Evolutionary conservation across 192 early-diverging fungal species (phyloP), one percentile per base, ranked within the genome.

Genomic region (Mortierella antarctica): DNA sequence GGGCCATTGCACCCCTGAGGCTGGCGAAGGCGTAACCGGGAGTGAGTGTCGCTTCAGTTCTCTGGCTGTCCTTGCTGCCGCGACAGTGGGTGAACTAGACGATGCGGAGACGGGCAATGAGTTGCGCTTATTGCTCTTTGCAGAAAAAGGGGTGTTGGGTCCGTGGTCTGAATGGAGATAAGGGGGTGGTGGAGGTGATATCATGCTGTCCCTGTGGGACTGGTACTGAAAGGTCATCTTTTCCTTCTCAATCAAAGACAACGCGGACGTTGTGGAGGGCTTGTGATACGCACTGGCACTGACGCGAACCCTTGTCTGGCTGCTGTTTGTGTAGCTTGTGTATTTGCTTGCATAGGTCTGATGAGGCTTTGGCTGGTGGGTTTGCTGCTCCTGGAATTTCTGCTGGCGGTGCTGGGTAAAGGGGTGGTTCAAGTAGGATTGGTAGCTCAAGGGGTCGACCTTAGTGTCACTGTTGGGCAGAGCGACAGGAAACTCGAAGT

Each of bases 131-230:
- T n/a, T 55, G 44, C 21, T 11, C 13, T 51, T 52, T 10, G 56
- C 23, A 5, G 70, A 71, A 23, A 42, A 59, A 13, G 61, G 21
- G 21, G 70, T 57, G 60, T 48, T 62, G 42, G 51, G 66, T 58
- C 65, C 73, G 73, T 76, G 74, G 53, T 76, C 67, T 46, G 74
- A 64, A 42, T 39, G 52, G 61, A 68, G 61, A 64, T 76, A 76
- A 69, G 74, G 74, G 42, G 74, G 74, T 52, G 74, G 74, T 58
- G 74, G 74, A 53, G 67, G 55, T 18, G 74, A 68, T 0, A 61
- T 46, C 57, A 66, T 41, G 48, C 67, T 69, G 21, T 59, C 54
- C 15, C 74, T 61, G 40, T 48, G 59, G 5, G 66, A 63, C 4
- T 59, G 7, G 51, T 57, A 62, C 17, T 64, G 44, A 44, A 58